Evolutionary conservation across 2,329 filamentous ascomycete genomes (phyloP), one percentile per base, ranked within the genome.

Genomic region (Aureobasidium leucospermi): DNA sequence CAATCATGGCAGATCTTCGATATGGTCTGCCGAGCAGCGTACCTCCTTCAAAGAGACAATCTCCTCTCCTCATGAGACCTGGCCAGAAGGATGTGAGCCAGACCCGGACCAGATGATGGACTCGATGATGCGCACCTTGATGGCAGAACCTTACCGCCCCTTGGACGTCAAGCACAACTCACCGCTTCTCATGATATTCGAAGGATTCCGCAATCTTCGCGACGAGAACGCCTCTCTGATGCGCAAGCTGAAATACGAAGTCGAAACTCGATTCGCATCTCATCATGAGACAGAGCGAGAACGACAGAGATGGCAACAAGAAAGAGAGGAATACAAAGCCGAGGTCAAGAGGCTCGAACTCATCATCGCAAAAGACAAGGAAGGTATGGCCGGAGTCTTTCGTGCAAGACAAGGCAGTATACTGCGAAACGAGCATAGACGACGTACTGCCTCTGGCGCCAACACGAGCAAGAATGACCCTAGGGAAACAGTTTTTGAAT

Each of bases 341-440:
- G 75, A 78, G 61, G 72, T 78, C 55, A 75, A 72, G 60, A 71
- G 75, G 15, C 68, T 78, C 13, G 76, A 78, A 63, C 61, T 78
- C 3, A 62, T 78, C 29, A 75, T 78, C 59, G 72, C 73, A 2
- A 71, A 70, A 51, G 71, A 75, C 7, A 69, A 71, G 29, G 75
- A 75, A 10, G 76, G 76, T 9, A 67, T 78, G 56, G 67, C 72
- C 19, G 74, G 72, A 53, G 68, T 78, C 19, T 71, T 75, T 13
- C 67, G 71, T 29, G 75, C 73, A 28, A 69, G 76, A 31, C 71
- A 76, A 63, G 71, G 70, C 23, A 77, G 73, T 62, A 63, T 74
- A 16, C 59, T 78, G 7, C 39, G 31, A 19, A 59, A 63, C 63
- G 28, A 39, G 42, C 52, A 56, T 65, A 65, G 45, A 65, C 63